Evolutionary conservation across 345 rosid species (phyloP).

Genomic region (Eucalyptus marginata): DNA sequence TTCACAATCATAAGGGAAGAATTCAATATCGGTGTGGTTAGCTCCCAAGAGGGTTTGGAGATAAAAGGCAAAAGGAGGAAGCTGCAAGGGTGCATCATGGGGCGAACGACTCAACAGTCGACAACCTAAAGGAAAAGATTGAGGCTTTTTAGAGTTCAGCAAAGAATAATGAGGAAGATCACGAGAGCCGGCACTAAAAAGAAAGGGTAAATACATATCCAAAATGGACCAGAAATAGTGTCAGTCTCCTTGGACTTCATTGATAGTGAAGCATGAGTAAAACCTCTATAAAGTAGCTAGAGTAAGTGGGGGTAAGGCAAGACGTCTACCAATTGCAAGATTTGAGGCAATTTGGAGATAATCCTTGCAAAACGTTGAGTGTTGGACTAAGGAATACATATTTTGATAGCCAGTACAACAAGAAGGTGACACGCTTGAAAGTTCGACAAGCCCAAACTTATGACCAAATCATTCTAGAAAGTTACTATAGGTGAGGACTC

Average conservation of each 20-base stretch:
- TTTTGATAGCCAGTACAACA: no score
- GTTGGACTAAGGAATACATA: neutral
- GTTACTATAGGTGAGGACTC: no score
- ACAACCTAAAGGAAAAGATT: no score
- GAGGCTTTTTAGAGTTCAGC: no score
- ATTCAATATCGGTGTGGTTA: no score
- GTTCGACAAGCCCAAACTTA: accelerated
- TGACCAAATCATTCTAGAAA: no score
- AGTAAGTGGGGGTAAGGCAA: neutral
- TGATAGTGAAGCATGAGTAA: neutral
- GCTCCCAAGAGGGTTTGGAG: no score
- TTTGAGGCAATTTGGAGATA: neutral
- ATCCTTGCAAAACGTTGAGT: neutral
- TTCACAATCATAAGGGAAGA: no score
- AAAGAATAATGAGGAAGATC: no score
- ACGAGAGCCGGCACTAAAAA: neutral
- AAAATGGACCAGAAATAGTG: neutral
- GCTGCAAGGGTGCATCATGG: no score
- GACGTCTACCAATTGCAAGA: neutral
- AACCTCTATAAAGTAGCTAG: neutral
- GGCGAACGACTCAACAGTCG: no score
- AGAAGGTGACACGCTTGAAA: accelerated
- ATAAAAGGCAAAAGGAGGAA: no score
- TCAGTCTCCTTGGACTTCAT: neutral
- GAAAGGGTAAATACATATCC: neutral